phyloP scores from a whole-genome alignment of 176 grass and related monocot genomes.

The Oryza coarctata region DNA sequence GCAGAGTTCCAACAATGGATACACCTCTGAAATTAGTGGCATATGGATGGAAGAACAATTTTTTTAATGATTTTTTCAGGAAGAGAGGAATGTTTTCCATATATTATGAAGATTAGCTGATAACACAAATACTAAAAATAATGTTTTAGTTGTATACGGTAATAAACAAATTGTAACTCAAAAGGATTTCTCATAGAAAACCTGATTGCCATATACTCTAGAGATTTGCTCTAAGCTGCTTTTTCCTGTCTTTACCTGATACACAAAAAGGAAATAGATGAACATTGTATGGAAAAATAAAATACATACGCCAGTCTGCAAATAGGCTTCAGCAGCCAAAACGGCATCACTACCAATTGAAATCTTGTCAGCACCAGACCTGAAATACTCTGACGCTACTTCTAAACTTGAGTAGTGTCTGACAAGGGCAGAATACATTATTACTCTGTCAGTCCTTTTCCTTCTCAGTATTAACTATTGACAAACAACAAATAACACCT shows the following conservation, averaged over 20 bases:
- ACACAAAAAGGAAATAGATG: constrained; percentile 32
- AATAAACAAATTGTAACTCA: constrained; percentile 15
- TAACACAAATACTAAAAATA: neutral
- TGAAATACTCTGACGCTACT: constrained; percentile 99
- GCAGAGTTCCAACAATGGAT: neutral
- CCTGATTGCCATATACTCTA: constrained; percentile 95
- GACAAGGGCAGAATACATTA: constrained; percentile 23
- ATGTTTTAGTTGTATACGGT: neutral
- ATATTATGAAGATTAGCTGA: constrained; percentile 11
- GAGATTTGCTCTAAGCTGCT: constrained; percentile 98
- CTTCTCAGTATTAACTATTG: neutral
- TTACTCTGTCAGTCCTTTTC: neutral
- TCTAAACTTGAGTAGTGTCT: constrained; percentile 99
- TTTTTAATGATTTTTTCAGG: neutral
- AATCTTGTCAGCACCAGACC: constrained; percentile 96
- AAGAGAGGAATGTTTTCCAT: neutral
- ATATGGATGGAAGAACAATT: neutral
- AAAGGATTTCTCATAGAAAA: constrained; percentile 17
- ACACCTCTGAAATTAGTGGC: neutral
- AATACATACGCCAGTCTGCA: constrained; percentile 75
- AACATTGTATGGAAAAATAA: constrained; percentile 1
- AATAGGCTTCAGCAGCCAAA: constrained; percentile 91
- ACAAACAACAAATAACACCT: constrained; percentile 2
- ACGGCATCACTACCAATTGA: constrained; percentile 98
- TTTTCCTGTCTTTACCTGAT: constrained; percentile 84